These are phyloP conservation scores for Umbelopsis isabellina DNA, from an alignment of 192 early-diverging fungal genomes.

Conservation along the genomic window DNA sequence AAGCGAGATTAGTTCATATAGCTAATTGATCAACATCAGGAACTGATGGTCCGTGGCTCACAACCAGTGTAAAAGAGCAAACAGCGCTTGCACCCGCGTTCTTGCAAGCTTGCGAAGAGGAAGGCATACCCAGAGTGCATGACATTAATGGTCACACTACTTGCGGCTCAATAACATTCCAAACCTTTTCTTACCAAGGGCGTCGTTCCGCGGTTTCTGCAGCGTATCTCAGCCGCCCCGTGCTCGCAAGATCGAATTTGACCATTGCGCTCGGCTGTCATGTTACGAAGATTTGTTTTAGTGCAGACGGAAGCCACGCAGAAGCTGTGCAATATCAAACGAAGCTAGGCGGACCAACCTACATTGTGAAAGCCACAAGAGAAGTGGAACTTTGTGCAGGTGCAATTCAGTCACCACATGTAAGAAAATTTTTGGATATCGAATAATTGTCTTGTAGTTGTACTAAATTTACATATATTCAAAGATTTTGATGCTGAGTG, in stretches of 20 bases:
- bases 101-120: conserved; percentile 7
- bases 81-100: not conserved
- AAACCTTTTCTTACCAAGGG: not conserved
- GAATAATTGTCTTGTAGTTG: no score
- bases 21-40: not conserved
- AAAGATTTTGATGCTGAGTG: conserved; percentile 8
- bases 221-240: not conserved
- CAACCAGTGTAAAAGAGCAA: not conserved
- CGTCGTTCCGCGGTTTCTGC: not conserved
- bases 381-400: not conserved
- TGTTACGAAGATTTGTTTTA: conserved; percentile 6
- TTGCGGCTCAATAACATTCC: conserved; percentile 1
- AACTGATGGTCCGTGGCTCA: conserved; percentile 7
- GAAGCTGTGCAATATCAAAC: conserved; percentile 9
- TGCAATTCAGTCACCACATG: conserved; percentile 14
- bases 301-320: not conserved
- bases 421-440: not conserved
- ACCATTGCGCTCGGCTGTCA: not conserved
- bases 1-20: not conserved
- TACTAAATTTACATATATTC: not conserved
- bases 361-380: not conserved
- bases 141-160: not conserved
- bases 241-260: not conserved
- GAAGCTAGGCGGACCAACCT: not conserved
- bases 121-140: conserved; percentile 1